phyloP scores from a whole-genome alignment of 2,329 filamentous ascomycete species.

The Aspergillus sp. region DNA sequence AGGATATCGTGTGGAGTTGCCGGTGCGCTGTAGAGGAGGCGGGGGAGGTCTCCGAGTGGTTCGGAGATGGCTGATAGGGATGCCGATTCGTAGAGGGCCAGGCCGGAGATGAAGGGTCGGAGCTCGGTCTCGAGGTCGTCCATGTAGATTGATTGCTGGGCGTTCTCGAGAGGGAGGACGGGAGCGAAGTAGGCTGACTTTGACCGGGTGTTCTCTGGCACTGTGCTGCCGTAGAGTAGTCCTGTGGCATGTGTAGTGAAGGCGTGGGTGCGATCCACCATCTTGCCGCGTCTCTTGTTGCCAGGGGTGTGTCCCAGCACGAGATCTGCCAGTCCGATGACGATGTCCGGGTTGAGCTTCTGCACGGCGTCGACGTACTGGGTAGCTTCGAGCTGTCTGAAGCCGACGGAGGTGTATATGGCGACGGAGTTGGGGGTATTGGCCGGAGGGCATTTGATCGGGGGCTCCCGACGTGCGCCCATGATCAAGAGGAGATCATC shows the following conservation, averaged over 20 bases:
- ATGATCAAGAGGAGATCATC: conserved; percentile 68
- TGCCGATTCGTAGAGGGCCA: conserved; percentile 77
- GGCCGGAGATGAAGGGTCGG: conserved; percentile 59
- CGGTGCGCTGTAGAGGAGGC: conserved; percentile 71
- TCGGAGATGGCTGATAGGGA: conserved; percentile 68
- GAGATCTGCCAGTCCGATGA: conserved; percentile 74
- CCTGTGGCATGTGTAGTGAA: conserved; percentile 73
- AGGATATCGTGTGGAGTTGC: conserved; percentile 75
- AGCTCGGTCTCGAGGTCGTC: conserved; percentile 68
- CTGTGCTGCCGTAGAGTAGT: conserved; percentile 39
- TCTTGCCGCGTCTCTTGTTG: conserved; percentile 74
- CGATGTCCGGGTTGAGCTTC: conserved; percentile 75
- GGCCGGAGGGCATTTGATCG: conserved; percentile 67
- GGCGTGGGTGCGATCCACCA: conserved; percentile 80
- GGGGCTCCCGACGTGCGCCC: conserved; percentile 74
- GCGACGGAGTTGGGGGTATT: conserved; percentile 72
- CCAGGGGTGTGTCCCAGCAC: conserved; percentile 63
- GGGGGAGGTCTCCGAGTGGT: conserved; percentile 64
- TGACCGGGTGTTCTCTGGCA: conserved; percentile 29
- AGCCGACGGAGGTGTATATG: conserved; percentile 84
- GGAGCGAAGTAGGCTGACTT: conserved; percentile 61
- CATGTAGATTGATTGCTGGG: conserved; percentile 78
- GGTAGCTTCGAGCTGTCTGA: conserved; percentile 66
- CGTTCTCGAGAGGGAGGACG: conserved; percentile 72
- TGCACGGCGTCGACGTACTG: conserved; percentile 68